phyloP scores from a whole-genome alignment of 2,329 filamentous ascomycete genomes.

The Macrophomina pseudophaseolina region DNA sequence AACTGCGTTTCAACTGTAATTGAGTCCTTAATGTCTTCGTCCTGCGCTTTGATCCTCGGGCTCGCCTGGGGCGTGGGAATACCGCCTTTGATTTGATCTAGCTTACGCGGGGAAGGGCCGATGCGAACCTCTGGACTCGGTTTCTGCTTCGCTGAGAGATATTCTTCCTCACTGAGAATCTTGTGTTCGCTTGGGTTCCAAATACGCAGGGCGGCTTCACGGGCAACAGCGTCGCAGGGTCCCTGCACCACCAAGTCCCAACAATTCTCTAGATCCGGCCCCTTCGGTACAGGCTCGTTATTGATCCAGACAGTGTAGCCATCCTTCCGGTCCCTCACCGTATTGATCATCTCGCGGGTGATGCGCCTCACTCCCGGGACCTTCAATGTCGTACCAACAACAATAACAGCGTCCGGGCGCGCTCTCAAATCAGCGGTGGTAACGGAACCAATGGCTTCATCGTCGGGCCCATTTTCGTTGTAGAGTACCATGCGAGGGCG shows the following conservation, averaged over 20 bases:
- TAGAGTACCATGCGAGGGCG: slow-evolving; percentile 95
- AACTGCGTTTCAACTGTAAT: slow-evolving; percentile 33
- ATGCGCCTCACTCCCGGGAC: slow-evolving; percentile 90
- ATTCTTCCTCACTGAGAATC: slow-evolving; percentile 42
- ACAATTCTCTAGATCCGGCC: slow-evolving; percentile 84
- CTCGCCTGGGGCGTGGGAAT: slow-evolving; percentile 42
- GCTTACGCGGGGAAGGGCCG: slow-evolving; percentile 17
- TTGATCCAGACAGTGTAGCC: slow-evolving; percentile 96
- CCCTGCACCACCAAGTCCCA: slow-evolving; percentile 92
- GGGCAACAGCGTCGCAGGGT: slow-evolving; percentile 85
- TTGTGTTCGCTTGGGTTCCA: slow-evolving; percentile 56
- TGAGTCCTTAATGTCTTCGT: background rate
- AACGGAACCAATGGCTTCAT: slow-evolving; percentile 92
- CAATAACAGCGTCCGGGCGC: slow-evolving; percentile 87
- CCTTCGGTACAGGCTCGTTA: slow-evolving; percentile 79
- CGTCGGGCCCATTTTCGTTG: slow-evolving; percentile 95
- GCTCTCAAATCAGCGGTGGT: slow-evolving; percentile 83
- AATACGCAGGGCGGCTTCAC: slow-evolving; percentile 65
- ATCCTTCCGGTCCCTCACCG: slow-evolving; percentile 80
- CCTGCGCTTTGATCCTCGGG: slow-evolving; percentile 38
- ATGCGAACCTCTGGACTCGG: slow-evolving; percentile 35
- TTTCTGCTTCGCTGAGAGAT: slow-evolving; percentile 39
- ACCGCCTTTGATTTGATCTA: slow-evolving; percentile 36
- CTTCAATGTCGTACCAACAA: slow-evolving; percentile 94
- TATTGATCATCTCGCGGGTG: slow-evolving; percentile 86